A percentile compares a stretch with the other conserved stretches of the same genome.
phyloP scores from a whole-genome alignment of 495 filamentous ascomycete species.

The Aspergillus sclerotiicarbonarius region DNA sequence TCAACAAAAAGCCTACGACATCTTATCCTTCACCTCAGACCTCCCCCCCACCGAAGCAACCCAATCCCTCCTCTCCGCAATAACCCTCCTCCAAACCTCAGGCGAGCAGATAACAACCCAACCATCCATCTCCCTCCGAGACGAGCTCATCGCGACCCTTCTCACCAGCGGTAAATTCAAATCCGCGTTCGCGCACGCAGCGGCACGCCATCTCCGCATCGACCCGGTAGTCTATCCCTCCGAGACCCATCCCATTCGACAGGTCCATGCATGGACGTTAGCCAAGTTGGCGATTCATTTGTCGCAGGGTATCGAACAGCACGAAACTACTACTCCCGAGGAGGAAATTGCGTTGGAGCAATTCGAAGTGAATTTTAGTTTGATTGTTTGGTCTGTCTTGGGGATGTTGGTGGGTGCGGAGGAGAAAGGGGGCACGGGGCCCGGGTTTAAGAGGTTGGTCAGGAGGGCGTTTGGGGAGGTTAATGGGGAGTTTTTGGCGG shows the following conservation, averaged over 20 bases:
- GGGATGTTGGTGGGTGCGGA: slow-evolving; percentile 42
- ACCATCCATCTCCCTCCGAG: slow-evolving; percentile 38
- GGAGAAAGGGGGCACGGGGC: slow-evolving; percentile 33
- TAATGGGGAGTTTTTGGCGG: slow-evolving; percentile 28
- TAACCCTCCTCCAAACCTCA: slow-evolving; percentile 24
- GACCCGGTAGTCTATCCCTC: slow-evolving; percentile 36
- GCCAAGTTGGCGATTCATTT: slow-evolving; percentile 38
- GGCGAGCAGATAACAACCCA: slow-evolving; percentile 38
- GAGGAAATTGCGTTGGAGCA: slow-evolving; percentile 15
- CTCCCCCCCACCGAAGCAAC: slow-evolving; percentile 13
- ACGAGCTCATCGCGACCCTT: slow-evolving; percentile 37
- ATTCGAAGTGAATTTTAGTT: slow-evolving; percentile 30
- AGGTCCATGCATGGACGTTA: slow-evolving; percentile 43
- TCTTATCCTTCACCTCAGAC: slow-evolving; percentile 24
- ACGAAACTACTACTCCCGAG: no score
- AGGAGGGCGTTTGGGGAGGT: slow-evolving; percentile 31
- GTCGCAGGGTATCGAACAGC: slow-evolving; percentile 27
- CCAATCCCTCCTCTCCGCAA: slow-evolving; percentile 19
- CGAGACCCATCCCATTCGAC: slow-evolving; percentile 41
- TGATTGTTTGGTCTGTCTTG: slow-evolving; percentile 37
- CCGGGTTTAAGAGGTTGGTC: slow-evolving; percentile 35
- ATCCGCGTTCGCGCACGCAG: slow-evolving; percentile 37
- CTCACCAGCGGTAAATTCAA: slow-evolving; percentile 30
- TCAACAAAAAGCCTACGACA: slow-evolving; percentile 25
- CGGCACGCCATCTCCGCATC: slow-evolving; percentile 35